A percentile compares a stretch with the other conserved stretches of the same genome.
phyloP scores from a whole-genome alignment of 176 grass and related monocot genomes.

The Aegilops tauschii region DNA sequence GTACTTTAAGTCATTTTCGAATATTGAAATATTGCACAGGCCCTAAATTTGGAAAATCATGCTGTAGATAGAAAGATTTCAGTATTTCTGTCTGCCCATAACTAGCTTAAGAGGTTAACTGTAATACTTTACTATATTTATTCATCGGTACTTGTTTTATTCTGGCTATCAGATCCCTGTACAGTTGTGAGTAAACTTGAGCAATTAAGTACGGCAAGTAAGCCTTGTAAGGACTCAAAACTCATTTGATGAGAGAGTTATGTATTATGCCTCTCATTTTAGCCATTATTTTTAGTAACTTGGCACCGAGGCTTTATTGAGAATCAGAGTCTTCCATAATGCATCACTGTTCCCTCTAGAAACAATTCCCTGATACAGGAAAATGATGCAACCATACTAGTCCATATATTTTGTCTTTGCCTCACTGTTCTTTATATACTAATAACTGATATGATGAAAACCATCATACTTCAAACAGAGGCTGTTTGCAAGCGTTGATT shows the following conservation, averaged over 20 bases:
- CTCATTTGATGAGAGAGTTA: background rate
- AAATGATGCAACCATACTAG: background rate
- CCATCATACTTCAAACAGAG: conserved; percentile 51
- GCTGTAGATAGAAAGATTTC: background rate
- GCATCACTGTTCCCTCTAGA: background rate
- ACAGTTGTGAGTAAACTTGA: background rate
- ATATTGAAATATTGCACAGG: background rate
- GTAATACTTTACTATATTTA: background rate
- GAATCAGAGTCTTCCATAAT: background rate
- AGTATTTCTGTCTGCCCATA: background rate
- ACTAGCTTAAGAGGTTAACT: background rate
- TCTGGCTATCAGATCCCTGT: background rate
- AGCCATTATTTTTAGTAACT: background rate
- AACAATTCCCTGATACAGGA: background rate
- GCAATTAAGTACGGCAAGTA: background rate
- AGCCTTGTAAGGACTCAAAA: background rate
- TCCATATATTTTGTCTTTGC: background rate
- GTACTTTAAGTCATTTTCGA: background rate
- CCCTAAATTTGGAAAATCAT: background rate
- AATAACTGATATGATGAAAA: background rate
- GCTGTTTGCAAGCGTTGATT: conserved; percentile 80
- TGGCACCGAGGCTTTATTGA: background rate
- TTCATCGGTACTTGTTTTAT: background rate
- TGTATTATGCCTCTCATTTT: background rate
- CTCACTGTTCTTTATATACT: background rate